Evolutionary conservation across 306 rosid species (phyloP).

Genomic region (Glycyrrhiza uralensis): DNA sequence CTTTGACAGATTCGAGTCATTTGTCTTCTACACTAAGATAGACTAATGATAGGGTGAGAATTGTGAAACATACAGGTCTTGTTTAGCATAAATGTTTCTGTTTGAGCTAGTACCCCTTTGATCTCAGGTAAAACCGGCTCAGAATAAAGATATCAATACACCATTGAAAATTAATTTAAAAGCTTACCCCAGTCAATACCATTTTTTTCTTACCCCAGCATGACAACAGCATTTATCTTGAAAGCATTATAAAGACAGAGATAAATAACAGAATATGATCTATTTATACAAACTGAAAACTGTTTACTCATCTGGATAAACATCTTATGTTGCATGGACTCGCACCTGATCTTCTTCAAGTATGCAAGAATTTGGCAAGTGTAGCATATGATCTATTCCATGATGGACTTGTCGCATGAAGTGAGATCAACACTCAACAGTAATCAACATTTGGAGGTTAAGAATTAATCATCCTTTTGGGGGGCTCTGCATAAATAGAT

Average conservation of each 20-base stretch:
- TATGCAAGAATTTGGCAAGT: neutral
- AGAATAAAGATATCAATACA: neutral
- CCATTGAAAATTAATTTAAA: neutral
- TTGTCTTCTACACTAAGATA: neutral
- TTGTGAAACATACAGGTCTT: neutral
- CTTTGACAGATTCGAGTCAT: neutral
- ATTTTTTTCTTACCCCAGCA: neutral
- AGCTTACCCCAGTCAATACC: neutral
- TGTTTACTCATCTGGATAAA: neutral
- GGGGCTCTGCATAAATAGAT: slow-evolving; percentile 27
- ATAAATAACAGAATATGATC: neutral
- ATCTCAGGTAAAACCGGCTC: neutral
- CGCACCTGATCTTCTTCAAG: slow-evolving; percentile 14
- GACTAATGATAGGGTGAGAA: neutral
- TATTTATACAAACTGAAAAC: neutral
- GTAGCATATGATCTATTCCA: slow-evolving; percentile 8
- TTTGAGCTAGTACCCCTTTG: neutral
- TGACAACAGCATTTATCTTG: neutral
- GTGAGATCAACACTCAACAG: slow-evolving; percentile 5
- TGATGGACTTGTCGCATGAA: slow-evolving; percentile 2
- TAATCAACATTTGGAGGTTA: slow-evolving; percentile 24
- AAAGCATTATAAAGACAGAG: neutral
- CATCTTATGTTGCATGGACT: slow-evolving; percentile 7
- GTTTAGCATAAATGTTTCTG: neutral
- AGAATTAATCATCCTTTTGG: slow-evolving; percentile 22